Conservation (phyloP, 73 alveolate genomes). For the Paramecium pentaurelia region DNA sequence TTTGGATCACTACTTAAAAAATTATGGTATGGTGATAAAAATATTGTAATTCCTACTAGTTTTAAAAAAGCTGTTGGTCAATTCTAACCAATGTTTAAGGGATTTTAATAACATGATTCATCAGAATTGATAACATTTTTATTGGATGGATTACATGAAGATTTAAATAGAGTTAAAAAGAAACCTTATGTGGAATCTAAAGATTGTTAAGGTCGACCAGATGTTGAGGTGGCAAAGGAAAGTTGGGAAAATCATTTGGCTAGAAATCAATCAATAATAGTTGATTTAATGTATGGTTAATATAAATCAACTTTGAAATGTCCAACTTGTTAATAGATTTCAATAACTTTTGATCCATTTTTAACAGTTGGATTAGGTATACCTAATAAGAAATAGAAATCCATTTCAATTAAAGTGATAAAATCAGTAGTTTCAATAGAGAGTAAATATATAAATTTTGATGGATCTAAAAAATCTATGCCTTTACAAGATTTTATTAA, state of each 20-base stretch:
- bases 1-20: conserved; percentile 45
- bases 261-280: conserved; percentile 91
- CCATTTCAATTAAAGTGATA: background rate
- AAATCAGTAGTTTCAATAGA: background rate
- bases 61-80: conserved; percentile 54
- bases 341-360: conserved; percentile 95
- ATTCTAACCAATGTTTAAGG: conserved; percentile 56
- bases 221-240: conserved; percentile 83
- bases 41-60: background rate
- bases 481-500: background rate
- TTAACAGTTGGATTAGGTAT: conserved; percentile 85
- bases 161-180: conserved; percentile 83
- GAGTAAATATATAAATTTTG: background rate
- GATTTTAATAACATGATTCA: conserved; percentile 50
- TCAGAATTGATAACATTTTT: conserved; percentile 83
- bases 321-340: conserved; percentile 82
- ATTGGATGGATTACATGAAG: conserved; percentile 95
- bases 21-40: conserved; percentile 46
- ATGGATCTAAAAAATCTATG: background rate
- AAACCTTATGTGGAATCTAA: conserved; percentile 84
- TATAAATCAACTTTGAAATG: conserved; percentile 88
- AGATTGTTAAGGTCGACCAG: conserved; percentile 76
- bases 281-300: conserved; percentile 95
- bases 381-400: conserved; percentile 68
- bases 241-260: conserved; percentile 86